Base-by-base conservation (phyloP, 129 eudicot genomes). In the Apium graveolens region DNA sequence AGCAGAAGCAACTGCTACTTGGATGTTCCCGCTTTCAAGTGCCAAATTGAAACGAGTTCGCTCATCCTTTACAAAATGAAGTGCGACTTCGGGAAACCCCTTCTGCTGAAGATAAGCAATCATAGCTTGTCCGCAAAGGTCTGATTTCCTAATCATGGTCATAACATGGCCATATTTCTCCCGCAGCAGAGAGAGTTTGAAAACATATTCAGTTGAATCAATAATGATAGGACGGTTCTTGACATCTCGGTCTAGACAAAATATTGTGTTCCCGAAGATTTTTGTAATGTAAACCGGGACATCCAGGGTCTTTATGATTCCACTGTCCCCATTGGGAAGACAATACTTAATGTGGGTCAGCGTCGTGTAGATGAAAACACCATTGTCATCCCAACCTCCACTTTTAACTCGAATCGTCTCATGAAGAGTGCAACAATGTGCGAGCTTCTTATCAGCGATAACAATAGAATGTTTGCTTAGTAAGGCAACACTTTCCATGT, bases 371-470 rank as follows among this genome's bases (percentile, higher is more conserved):
- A 78, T 78, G 62, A 78, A 78, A 20, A 78, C 80, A 43, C 80
- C 80, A 35, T 78, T 78, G 80, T 78, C 80, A 65, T 78, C 80
- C 80, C 80, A 78, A 39, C 63, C 65, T 42, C 80, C 80, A 78
- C 80, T 78, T 62, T 78, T 78, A 24, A 78, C 62, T 14, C 80
- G 80, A 43, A 78, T 78, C 3, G 80, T 78, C 75, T 78, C 80
- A 31, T 78, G 80, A 78, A 78, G 80, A 44, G 80, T 78, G 31
- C 80, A 78, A 12, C 75, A 74, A 44, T 78, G 80, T 32, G 32
- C 62, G 18, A 78, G 80, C 46, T 78, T 78, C 62, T 78, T 78
- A 78, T 65, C 75, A 29, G 80, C 80, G 43, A 78, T 63, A 48
- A 78, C 70, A 21, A 78, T 65, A 39, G 80, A 65, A 78, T 78